Percentiles rank a stretch among this genome's conserved stretches.
phyloP scores from a whole-genome alignment of 345 rosid genomes.

The Syzygium jambos region DNA sequence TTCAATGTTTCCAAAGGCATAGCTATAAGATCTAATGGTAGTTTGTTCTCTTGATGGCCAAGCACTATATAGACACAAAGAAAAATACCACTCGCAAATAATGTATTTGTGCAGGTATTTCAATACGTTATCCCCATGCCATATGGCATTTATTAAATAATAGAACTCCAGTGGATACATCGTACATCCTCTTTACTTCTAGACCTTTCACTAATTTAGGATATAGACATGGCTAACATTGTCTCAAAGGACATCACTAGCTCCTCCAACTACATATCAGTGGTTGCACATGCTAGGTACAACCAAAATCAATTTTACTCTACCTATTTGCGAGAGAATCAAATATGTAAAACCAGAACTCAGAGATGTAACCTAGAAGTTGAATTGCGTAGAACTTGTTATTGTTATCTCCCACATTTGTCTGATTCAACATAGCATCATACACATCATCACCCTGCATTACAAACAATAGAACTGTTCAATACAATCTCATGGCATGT shows the following conservation, averaged over 20 bases:
- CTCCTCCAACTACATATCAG: background rate
- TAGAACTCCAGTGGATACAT: background rate
- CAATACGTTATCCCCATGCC: background rate
- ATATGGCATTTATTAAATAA: background rate
- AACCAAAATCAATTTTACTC: background rate
- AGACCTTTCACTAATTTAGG: background rate
- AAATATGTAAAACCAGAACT: background rate
- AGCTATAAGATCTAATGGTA: background rate
- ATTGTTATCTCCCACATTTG: conserved; percentile 63
- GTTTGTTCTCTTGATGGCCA: background rate
- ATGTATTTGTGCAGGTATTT: background rate
- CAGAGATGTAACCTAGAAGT: conserved; percentile 49
- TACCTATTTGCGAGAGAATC: background rate
- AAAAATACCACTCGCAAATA: background rate
- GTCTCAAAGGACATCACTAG: background rate
- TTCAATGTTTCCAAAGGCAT: background rate
- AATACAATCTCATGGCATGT: background rate
- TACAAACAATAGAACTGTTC: background rate
- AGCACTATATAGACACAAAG: background rate
- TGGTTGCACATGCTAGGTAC: background rate
- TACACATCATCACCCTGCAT: conserved; percentile 68
- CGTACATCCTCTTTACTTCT: background rate
- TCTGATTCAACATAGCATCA: conserved; percentile 85
- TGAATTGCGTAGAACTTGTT: conserved; percentile 82
- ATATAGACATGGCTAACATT: background rate